Conservation (phyloP, 108 stramenopile species). For the Discostella stelligeroides region DNA sequence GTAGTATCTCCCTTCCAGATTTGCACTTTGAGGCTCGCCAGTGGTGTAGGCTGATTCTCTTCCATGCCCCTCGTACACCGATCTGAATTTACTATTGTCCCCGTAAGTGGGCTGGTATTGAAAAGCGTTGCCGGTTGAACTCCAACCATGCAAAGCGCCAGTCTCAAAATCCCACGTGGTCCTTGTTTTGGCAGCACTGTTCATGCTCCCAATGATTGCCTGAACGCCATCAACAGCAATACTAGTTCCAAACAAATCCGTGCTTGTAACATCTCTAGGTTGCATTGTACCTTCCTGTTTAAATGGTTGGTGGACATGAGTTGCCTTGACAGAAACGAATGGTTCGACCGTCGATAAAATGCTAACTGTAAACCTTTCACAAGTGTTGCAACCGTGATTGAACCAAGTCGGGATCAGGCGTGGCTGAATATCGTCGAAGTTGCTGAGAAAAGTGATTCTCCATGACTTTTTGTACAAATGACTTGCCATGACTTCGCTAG, state of each 20-base stretch:
- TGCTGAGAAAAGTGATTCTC: conserved; percentile 62
- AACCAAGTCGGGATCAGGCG: conserved; percentile 31
- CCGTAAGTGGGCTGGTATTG: conserved; percentile 77
- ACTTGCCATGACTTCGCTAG: conserved; percentile 5
- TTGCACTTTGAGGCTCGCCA: conserved; percentile 33
- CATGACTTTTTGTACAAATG: conserved; percentile 52
- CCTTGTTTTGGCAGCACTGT: conserved; percentile 48
- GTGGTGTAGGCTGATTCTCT: conserved; percentile 17
- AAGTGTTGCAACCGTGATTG: conserved; percentile 26
- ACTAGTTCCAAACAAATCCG: conserved; percentile 48
- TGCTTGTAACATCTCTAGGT: conserved; percentile 33
- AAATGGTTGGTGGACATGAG: conserved; percentile 26
- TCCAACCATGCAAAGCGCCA: conserved; percentile 77
- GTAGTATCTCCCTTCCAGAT: conserved; percentile 65
- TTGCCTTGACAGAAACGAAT: conserved; percentile 13
- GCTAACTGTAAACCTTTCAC: conserved; percentile 29
- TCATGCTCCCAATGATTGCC: conserved; percentile 64
- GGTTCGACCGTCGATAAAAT: conserved; percentile 33
- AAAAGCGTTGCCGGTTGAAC: conserved; percentile 70
- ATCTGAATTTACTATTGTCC: conserved; percentile 64
- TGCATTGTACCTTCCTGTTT: conserved; percentile 37
- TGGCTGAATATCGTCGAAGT: conserved; percentile 43
- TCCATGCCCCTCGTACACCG: conserved; percentile 50
- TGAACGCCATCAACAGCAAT: conserved; percentile 45
- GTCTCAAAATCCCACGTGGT: conserved; percentile 91